Percentiles rank a stretch among this genome's conserved stretches.
phyloP scores from a whole-genome alignment of 345 rosid genomes.

The Eucalyptus marginata region DNA sequence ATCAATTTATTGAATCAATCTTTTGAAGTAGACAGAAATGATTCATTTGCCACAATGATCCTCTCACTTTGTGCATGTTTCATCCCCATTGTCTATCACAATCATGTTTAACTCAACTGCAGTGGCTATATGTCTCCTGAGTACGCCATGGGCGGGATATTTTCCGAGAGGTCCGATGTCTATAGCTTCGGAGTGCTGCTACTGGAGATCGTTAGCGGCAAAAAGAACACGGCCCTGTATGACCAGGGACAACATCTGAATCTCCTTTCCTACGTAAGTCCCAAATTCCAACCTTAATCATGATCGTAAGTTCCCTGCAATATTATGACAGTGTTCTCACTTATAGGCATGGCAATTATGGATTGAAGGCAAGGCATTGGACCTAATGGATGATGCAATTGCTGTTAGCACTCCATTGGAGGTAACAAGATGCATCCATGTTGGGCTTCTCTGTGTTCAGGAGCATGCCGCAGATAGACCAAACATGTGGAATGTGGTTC shows the following conservation, averaged over 20 bases:
- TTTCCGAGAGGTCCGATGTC: background rate
- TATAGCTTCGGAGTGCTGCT: slow-evolving; percentile 11
- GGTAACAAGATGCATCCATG: background rate
- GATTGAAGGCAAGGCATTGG: background rate
- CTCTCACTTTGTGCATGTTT: background rate
- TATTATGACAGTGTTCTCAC: background rate
- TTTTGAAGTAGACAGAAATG: background rate
- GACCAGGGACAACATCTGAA: background rate
- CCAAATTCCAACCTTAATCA: background rate
- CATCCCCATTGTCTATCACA: background rate
- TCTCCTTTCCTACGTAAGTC: slow-evolving; percentile 1
- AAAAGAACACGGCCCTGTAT: background rate
- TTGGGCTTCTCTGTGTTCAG: slow-evolving; percentile 14
- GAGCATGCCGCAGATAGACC: slow-evolving; percentile 10
- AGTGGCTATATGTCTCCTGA: slow-evolving; percentile 14
- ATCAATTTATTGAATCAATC: background rate
- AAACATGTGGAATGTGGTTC: background rate
- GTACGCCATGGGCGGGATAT: background rate
- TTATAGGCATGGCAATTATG: background rate
- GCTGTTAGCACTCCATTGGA: background rate
- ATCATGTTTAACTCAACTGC: too few species aligned
- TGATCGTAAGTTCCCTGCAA: background rate
- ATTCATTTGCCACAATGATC: background rate
- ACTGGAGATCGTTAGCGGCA: slow-evolving; percentile 6
- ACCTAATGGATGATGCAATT: background rate